These are phyloP conservation scores for Coniochaeta ligniaria DNA, from an alignment of 2,329 filamentous ascomycete genomes.

Conservation along the genomic window DNA sequence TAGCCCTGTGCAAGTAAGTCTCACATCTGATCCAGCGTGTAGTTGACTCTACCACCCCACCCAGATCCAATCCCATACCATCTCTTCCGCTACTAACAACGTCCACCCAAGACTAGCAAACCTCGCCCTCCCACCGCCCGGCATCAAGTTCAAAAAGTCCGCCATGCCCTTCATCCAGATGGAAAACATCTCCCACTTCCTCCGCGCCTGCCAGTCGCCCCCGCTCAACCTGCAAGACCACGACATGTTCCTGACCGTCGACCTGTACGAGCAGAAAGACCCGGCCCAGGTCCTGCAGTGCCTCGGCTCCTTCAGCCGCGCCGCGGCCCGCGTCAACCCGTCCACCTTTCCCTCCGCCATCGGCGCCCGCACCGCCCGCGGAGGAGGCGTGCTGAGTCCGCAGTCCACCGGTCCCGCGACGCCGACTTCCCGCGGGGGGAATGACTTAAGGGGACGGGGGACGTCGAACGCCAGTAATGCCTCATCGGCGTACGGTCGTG, in stretches of 20 bases:
- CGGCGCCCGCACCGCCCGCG: slow-evolving; percentile 58
- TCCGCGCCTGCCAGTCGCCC: slow-evolving; percentile 76
- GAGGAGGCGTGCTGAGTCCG: slow-evolving; percentile 51
- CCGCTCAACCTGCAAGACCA: slow-evolving; percentile 86
- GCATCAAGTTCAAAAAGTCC: slow-evolving; percentile 84
- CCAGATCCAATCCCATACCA: too few relatives aligned
- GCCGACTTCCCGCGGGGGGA: slow-evolving; percentile 30
- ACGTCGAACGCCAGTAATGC: slow-evolving; percentile 52
- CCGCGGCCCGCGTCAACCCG: slow-evolving; percentile 69
- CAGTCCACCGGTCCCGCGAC: slow-evolving; percentile 53
- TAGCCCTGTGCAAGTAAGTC: slow-evolving; percentile 81
- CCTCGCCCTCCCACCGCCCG: slow-evolving; percentile 65
- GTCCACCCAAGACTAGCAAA: slow-evolving; percentile 90
- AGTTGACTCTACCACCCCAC: too few relatives aligned
- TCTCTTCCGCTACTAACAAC: too few relatives aligned
- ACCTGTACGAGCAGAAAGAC: slow-evolving; percentile 92
- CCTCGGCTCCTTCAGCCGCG: slow-evolving; percentile 82
- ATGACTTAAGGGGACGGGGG: slow-evolving; percentile 35
- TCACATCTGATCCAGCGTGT: too few relatives aligned
- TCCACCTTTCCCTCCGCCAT: slow-evolving; percentile 67
- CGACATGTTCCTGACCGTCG: slow-evolving; percentile 94
- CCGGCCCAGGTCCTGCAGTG: slow-evolving; percentile 94
- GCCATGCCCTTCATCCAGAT: slow-evolving; percentile 98
- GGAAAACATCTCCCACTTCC: slow-evolving; percentile 98
- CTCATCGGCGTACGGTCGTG: slow-evolving; percentile 36